phyloP scores from a whole-genome alignment of 805 yeast genomes.

The Metschnikowia amazonensis region DNA sequence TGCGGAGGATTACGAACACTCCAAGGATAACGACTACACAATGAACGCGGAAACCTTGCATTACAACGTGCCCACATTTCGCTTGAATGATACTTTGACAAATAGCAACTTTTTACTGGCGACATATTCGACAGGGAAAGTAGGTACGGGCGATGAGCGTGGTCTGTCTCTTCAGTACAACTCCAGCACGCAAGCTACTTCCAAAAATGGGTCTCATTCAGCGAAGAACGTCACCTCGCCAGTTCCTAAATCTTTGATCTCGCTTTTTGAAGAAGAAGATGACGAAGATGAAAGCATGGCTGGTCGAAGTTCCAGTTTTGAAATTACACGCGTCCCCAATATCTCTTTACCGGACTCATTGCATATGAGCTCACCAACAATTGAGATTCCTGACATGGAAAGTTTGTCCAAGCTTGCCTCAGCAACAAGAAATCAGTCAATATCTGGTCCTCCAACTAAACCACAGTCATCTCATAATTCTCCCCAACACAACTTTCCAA shows the following conservation, averaged over 20 bases:
- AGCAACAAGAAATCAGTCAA: slow-evolving; percentile 7
- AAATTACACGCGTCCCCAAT: slow-evolving; percentile 13
- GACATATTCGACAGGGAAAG: slow-evolving; percentile 10
- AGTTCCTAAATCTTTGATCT: slow-evolving; percentile 16
- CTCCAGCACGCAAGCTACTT: slow-evolving; percentile 5
- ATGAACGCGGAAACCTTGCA: slow-evolving; percentile 24
- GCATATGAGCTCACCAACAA: slow-evolving; percentile 48
- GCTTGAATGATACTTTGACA: slow-evolving; percentile 26
- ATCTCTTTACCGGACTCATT: slow-evolving; percentile 9
- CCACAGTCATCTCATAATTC: not conserved
- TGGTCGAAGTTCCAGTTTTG: slow-evolving; percentile 7
- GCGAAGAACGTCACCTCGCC: slow-evolving; percentile 6
- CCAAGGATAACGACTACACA: slow-evolving; percentile 24
- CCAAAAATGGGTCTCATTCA: slow-evolving; percentile 1
- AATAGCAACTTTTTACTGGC: slow-evolving; percentile 15
- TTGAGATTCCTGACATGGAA: slow-evolving; percentile 70
- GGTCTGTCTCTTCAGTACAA: slow-evolving; percentile 2
- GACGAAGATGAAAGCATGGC: slow-evolving; percentile 4
- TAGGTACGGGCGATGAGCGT: slow-evolving; percentile 4
- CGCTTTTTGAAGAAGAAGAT: slow-evolving; percentile 16
- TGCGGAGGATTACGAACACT: slow-evolving; percentile 25
- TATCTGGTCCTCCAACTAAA: slow-evolving; percentile 6
- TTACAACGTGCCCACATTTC: slow-evolving; percentile 4
- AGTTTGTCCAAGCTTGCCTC: slow-evolving; percentile 25
- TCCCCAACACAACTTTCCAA: slow-evolving; percentile 14